Conservation (phyloP, 2,329 filamentous ascomycete species). For the Pseudogymnoascus sp. region DNA sequence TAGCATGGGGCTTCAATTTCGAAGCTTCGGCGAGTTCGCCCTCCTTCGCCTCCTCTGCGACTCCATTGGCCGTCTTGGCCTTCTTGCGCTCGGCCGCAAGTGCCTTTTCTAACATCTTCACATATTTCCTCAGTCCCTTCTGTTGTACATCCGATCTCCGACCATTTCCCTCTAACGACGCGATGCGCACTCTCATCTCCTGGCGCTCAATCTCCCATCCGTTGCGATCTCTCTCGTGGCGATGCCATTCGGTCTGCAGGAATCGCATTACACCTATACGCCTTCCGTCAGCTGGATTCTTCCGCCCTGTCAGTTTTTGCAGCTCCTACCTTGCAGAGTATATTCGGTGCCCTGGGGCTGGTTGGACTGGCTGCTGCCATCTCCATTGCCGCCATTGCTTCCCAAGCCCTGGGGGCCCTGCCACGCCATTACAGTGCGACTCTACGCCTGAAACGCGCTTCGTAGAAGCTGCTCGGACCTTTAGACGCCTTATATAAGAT, state of each 20-base stretch:
- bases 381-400: slow-evolving; percentile 26
- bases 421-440: slow-evolving; percentile 53
- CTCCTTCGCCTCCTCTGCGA: slow-evolving; percentile 30
- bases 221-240: slow-evolving; percentile 94
- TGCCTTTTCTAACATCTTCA: slow-evolving; percentile 80
- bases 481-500: background rate
- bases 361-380: slow-evolving; percentile 25
- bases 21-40: background rate
- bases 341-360: slow-evolving; percentile 61
- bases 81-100: slow-evolving; percentile 78
- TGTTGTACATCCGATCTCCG: slow-evolving; percentile 82
- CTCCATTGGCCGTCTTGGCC: slow-evolving; percentile 47
- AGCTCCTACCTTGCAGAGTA: slow-evolving; percentile 56
- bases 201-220: slow-evolving; percentile 98
- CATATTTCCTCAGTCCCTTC: slow-evolving; percentile 83
- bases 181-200: slow-evolving; percentile 98
- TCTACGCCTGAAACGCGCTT: slow-evolving; percentile 1
- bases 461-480: background rate
- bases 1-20: background rate
- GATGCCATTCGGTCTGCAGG: slow-evolving; percentile 97
- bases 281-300: slow-evolving; percentile 40
- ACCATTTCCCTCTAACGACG: slow-evolving; percentile 82
- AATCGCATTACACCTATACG: slow-evolving; percentile 99
- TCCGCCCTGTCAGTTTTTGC: slow-evolving; percentile 3
- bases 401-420: slow-evolving; percentile 56